These are phyloP conservation scores for Lachancea fermentati DNA, from an alignment of 805 yeast species.

Conservation along the genomic window DNA sequence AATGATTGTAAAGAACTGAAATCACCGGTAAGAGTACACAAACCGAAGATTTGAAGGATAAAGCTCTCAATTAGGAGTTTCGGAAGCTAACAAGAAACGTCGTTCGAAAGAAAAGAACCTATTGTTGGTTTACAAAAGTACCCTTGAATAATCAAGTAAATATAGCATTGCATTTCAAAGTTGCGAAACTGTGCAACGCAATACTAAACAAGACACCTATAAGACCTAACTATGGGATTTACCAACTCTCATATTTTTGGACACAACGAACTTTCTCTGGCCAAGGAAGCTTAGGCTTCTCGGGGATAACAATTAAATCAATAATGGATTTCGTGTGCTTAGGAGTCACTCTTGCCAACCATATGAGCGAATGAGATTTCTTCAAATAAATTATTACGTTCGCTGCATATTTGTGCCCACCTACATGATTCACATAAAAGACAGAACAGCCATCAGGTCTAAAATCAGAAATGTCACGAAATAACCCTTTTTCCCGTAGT, in stretches of 20 bases:
- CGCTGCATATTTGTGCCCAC: constrained; percentile 94
- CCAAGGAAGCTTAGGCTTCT: constrained; percentile 62
- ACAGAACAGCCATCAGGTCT: constrained; percentile 72
- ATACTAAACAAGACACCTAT: too few species aligned
- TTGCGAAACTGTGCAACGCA: background rate
- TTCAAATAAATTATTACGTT: constrained; percentile 73
- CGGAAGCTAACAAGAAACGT: background rate
- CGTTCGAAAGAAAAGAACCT: background rate
- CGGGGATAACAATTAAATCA: constrained; percentile 64
- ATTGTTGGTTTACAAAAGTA: too few species aligned
- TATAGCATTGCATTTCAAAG: background rate
- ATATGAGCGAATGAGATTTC: constrained; percentile 47
- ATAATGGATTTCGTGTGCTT: constrained; percentile 68
- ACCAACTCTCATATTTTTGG: constrained; percentile 39
- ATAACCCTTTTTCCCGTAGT: constrained; percentile 62
- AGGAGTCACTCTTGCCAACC: constrained; percentile 87
- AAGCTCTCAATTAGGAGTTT: too few species aligned
- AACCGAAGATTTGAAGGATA: too few species aligned
- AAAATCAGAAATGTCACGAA: constrained; percentile 71
- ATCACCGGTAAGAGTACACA: too few species aligned
- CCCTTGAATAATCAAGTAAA: too few species aligned
- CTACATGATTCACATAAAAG: constrained; percentile 75
- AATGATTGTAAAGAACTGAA: too few species aligned
- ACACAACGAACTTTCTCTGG: constrained; percentile 55
- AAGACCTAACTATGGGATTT: constrained; percentile 1